Evolutionary conservation across 352 stramenopile genomes (phyloP).

Genomic region (Elongisporangium senticosum): DNA sequence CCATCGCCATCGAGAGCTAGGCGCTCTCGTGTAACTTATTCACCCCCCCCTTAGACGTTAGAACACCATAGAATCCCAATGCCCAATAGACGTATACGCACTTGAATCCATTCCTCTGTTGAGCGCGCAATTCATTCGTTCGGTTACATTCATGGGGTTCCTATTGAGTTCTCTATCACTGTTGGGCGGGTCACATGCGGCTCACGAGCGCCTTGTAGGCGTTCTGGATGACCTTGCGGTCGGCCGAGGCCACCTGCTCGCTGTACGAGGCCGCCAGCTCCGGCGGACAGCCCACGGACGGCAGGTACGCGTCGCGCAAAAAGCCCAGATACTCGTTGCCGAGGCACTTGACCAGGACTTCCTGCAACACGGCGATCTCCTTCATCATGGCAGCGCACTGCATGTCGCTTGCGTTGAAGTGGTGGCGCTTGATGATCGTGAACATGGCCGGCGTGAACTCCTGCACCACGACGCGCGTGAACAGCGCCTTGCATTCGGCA

Average conservation of each 20-base stretch:
- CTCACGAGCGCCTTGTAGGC: conserved; percentile 65
- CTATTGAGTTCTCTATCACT: conserved; percentile 1
- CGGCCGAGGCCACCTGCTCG: conserved; percentile 47
- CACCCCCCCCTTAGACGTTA: background rate
- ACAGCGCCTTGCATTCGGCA: conserved; percentile 31
- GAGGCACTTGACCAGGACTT: conserved; percentile 45
- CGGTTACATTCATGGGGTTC: background rate
- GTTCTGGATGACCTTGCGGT: conserved; percentile 57
- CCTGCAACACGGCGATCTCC: conserved; percentile 70
- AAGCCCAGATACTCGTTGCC: conserved; percentile 59
- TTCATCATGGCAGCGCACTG: conserved; percentile 62
- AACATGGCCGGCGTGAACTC: conserved; percentile 77
- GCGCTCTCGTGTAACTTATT: background rate
- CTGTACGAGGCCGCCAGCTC: conserved; percentile 57
- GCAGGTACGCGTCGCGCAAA: conserved; percentile 58
- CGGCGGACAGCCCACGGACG: conserved; percentile 43
- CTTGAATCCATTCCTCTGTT: background rate
- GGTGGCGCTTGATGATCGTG: conserved; percentile 42
- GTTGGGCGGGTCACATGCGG: conserved; percentile 27
- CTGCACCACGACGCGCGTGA: conserved; percentile 59
- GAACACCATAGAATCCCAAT: background rate
- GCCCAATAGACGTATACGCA: background rate
- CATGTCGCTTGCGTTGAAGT: conserved; percentile 73
- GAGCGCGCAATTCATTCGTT: background rate
- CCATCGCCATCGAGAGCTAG: background rate